These are phyloP conservation scores for Omphalotus guepiniiformis DNA, from an alignment of 768 basidiomycete species.

Conservation along the genomic window DNA sequence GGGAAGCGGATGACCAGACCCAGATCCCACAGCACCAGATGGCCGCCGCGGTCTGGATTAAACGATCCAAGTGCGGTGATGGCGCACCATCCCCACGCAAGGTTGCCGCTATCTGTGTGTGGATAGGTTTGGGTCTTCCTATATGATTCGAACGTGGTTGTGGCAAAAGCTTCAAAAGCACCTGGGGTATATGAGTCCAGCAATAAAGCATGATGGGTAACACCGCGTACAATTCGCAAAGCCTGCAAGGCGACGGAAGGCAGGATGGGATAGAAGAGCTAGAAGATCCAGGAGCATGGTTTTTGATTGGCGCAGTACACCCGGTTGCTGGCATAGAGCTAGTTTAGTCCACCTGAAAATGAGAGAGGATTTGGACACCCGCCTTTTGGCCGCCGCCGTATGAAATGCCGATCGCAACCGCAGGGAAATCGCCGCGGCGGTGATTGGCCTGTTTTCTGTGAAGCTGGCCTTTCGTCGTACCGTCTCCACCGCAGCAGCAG, in stretches of 20 bases:
- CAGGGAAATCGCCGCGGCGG: not conserved
- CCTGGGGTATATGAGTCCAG: no score
- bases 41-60: conserved; percentile 15
- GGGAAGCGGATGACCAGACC: conserved; percentile 16
- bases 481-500: no score
- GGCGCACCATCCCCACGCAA: conserved; percentile 18
- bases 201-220: no score
- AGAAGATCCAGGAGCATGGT: not conserved
- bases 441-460: not conserved
- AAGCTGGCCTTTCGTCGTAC: not conserved
- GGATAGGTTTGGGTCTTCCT: not conserved
- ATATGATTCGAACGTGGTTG: not conserved
- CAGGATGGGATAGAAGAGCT: not conserved
- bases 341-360: no score
- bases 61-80: conserved; percentile 20
- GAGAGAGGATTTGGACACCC: not conserved
- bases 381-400: conserved; percentile 7
- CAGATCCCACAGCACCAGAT: conserved; percentile 19
- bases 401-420: not conserved
- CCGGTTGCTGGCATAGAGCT: not conserved
- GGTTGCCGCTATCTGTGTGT: conserved; percentile 20
- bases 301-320: not conserved
- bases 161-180: not conserved
- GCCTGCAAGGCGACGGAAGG: not conserved
- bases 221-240: not conserved